phyloP scores from a whole-genome alignment of 2,329 filamentous ascomycete genomes.

The Phoma sp. region DNA sequence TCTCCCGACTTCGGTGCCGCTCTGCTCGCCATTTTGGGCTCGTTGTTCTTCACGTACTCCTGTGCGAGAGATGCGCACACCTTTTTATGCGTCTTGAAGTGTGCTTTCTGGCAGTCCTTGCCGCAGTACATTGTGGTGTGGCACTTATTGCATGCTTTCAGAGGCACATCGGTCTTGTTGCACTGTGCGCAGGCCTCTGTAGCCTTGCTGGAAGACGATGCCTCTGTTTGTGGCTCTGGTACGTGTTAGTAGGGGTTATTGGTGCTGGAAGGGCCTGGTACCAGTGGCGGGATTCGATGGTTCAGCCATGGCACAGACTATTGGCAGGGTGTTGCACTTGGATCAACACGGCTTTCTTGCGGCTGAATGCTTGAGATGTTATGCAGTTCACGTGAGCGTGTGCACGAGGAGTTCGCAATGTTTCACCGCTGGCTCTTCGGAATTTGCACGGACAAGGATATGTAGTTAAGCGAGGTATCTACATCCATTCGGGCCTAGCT shows the following conservation, averaged over 20 bases:
- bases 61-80: conserved; percentile 48
- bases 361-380: too few relatives aligned
- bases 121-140: conserved; percentile 49
- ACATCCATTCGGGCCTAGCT: background rate
- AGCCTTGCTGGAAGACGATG: conserved; percentile 6
- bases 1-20: conserved; percentile 39
- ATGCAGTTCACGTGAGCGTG: conserved; percentile 8
- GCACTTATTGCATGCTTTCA: conserved; percentile 50
- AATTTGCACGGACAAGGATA: conserved; percentile 14
- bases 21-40: conserved; percentile 49
- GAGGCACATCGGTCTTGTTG: conserved; percentile 21
- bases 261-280: background rate
- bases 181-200: conserved; percentile 36
- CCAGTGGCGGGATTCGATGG: background rate
- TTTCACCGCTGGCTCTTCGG: background rate
- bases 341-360: too few relatives aligned
- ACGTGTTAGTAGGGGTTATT: background rate
- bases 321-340: too few relatives aligned
- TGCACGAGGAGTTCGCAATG: background rate
- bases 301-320: conserved; percentile 1
- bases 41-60: conserved; percentile 47
- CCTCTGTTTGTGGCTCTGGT: conserved; percentile 1
- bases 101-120: conserved; percentile 51
- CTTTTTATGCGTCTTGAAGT: conserved; percentile 51
- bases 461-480: background rate